Evolutionary conservation across 73 alveolate genomes (phyloP).

Genomic region (Halteria grandinella): DNA sequence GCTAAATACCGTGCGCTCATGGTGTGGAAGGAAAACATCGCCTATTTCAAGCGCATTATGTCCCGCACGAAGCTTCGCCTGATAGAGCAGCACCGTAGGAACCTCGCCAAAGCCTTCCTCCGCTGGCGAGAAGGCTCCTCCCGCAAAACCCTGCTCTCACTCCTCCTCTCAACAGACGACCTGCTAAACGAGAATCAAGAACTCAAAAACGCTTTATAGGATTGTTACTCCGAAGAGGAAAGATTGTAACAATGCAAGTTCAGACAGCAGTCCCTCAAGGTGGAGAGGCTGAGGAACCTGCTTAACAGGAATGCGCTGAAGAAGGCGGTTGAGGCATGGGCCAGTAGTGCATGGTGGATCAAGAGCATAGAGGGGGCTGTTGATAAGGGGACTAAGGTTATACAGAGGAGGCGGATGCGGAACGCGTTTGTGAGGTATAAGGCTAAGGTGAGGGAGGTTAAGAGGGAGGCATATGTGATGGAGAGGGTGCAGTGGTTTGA

Average conservation of each 20-base stretch:
- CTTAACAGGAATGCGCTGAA: constrained; percentile 42
- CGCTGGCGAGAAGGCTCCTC: constrained; percentile 51
- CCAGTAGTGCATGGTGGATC: not conserved
- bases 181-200: constrained; percentile 42
- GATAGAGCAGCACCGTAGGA: constrained; percentile 40
- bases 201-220: constrained; percentile 14
- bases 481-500: constrained; percentile 55
- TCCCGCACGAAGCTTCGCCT: constrained; percentile 47
- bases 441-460: constrained; percentile 31
- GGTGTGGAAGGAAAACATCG: constrained; percentile 53
- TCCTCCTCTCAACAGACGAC: constrained; percentile 49
- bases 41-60: constrained; percentile 40
- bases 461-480: constrained; percentile 45
- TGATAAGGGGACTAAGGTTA: constrained; percentile 2
- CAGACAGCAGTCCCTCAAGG: constrained; percentile 34
- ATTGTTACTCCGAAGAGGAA: not conserved
- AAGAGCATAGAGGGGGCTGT: constrained; percentile 46
- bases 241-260: not conserved
- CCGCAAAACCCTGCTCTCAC: constrained; percentile 15
- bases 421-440: constrained; percentile 42
- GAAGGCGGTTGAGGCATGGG: constrained; percentile 55
- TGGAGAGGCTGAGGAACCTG: constrained; percentile 57
- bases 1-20: constrained; percentile 47
- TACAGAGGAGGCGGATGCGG: constrained; percentile 30
- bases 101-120: constrained; percentile 32